Evolutionary conservation across 352 stramenopile species (phyloP).

Genomic region (Phytopythium ostracodes): DNA sequence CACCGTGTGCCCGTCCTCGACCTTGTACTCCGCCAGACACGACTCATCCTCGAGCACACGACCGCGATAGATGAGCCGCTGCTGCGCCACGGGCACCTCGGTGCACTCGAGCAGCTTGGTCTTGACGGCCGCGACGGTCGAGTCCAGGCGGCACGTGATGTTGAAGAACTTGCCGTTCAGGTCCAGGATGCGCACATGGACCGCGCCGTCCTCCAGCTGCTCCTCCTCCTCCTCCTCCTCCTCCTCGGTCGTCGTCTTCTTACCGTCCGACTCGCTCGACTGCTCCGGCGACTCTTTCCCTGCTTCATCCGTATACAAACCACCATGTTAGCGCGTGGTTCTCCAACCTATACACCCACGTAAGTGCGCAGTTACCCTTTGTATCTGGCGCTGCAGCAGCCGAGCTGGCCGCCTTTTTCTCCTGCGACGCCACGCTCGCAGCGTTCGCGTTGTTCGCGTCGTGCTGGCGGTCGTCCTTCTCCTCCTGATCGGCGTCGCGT

Average conservation of each 20-base stretch:
- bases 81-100: slow-evolving; percentile 58
- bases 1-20: slow-evolving; percentile 89
- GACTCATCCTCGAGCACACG: slow-evolving; percentile 84
- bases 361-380: too few relatives aligned
- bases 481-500: slow-evolving; percentile 9
- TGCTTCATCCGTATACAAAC: slow-evolving; percentile 7
- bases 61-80: slow-evolving; percentile 91
- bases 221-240: slow-evolving; percentile 11
- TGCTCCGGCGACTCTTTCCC: slow-evolving; percentile 7
- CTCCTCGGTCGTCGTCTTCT: slow-evolving; percentile 1
- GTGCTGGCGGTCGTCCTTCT: slow-evolving; percentile 10
- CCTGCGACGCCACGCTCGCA: slow-evolving; percentile 4
- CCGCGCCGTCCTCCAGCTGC: slow-evolving; percentile 27
- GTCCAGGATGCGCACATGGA: slow-evolving; percentile 77
- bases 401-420: too few relatives aligned
- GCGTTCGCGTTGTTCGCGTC: slow-evolving; percentile 11
- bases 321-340: too few relatives aligned
- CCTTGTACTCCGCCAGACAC: slow-evolving; percentile 75
- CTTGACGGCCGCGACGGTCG: slow-evolving; percentile 62
- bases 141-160: slow-evolving; percentile 62
- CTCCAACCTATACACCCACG: too few relatives aligned
- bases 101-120: slow-evolving; percentile 68
- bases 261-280: slow-evolving; percentile 6
- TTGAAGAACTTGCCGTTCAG: slow-evolving; percentile 85
- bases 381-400: too few relatives aligned